Base-by-base conservation (phyloP, 805 yeast genomes). In the Wickerhamomyces hampshirensis region DNA sequence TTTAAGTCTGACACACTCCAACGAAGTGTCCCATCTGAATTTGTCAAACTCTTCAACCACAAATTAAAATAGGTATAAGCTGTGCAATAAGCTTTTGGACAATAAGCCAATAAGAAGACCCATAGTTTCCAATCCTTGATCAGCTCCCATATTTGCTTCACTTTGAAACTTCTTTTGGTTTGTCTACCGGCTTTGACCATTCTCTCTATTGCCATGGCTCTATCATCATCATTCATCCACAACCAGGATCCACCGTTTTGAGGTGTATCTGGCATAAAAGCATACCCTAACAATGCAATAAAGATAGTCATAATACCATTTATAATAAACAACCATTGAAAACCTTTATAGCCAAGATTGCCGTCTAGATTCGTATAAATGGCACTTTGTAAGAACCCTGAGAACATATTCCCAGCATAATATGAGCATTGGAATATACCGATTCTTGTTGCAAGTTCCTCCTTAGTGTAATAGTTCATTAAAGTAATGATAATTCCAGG, bases 361-460 rank as follows among this genome's bases (percentile, higher is more conserved):
- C 41, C 42, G 26, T 40, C 23, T 19, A 46, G 12, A 8, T 43
- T 41, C n/a, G 28, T 38, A 21, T 38, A 30, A 12, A 44, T 44
- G 10, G 46, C 65, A 10, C 72, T 65, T 35, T 73, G 72, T 26
- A 72, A 54, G 37, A 67, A 64, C 23, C 74, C 73, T 15, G 34
- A 19, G 26, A 43, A 43, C 50, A 47, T 46, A 31, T 33, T 34
- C 18, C 47, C 51, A 16, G 38, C 45, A 23, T 36, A 35, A n/a
- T 18, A 34, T 14, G 46, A 35, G 1, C 45, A 40, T 13, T 41
- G 43, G 31, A 47, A 43, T 9, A 51, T 50, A 47, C 56, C 54
- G 18, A 53, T 49, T 39, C 68, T 47, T 28, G 56, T 48, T 31
- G 58, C 59, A 16, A 63, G 41, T 42, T 64, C 68, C n/a, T 54